These are phyloP conservation scores for Arthrobotrys conoides DNA, from an alignment of 2,329 filamentous ascomycete genomes.

Conservation along the genomic window DNA sequence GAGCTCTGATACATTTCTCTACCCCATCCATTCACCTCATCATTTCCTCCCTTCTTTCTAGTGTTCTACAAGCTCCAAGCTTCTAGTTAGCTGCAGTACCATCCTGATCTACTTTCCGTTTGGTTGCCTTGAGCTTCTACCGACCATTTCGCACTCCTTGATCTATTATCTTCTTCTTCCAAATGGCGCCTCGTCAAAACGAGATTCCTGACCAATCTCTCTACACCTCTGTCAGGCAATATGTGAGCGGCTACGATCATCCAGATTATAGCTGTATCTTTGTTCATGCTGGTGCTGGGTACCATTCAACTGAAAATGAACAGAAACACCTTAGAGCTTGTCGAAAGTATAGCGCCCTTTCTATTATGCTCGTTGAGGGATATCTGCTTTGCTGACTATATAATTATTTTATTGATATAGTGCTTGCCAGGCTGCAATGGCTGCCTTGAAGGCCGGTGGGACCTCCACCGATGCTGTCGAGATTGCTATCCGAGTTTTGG, in stretches of 20 bases:
- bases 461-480: conserved; percentile 90
- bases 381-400: conserved; percentile 41
- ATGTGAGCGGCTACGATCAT: conserved; percentile 43
- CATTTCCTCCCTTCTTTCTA: conserved; percentile 17
- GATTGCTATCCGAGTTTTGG: conserved; percentile 85
- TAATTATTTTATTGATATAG: conserved; percentile 73
- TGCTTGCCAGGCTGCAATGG: conserved; percentile 82
- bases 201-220: conserved; percentile 30
- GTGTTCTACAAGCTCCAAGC: conserved; percentile 7
- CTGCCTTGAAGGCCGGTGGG: conserved; percentile 81
- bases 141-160: conserved; percentile 33
- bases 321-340: conserved; percentile 86
- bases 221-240: conserved; percentile 49
- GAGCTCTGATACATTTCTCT: neutral
- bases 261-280: conserved; percentile 78
- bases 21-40: neutral
- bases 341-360: conserved; percentile 77
- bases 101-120: neutral
- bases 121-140: neutral
- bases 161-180: conserved; percentile 7
- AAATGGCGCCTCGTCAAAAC: conserved; percentile 34
- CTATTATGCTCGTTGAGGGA: neutral
- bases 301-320: conserved; percentile 90
- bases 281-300: conserved; percentile 94
- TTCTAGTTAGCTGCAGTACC: neutral